A percentile compares a stretch with the other conserved stretches of the same genome.
These are phyloP conservation scores for Mycena rosella DNA, from an alignment of 768 basidiomycete species.

Conservation along the genomic window DNA sequence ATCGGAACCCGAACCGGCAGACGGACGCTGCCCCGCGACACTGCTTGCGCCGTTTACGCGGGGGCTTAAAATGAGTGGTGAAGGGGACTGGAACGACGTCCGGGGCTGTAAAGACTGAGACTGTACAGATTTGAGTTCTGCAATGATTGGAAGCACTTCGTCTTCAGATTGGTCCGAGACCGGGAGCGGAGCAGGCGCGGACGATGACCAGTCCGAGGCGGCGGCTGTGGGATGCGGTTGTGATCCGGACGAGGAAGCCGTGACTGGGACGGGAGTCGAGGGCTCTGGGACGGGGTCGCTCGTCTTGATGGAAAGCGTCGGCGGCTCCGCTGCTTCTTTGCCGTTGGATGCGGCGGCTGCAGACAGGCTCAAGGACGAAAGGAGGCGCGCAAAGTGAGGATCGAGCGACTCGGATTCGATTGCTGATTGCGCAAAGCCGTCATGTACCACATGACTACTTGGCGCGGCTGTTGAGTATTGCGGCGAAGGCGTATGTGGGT, in stretches of 20 bases:
- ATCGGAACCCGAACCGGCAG: slow-evolving; percentile 32
- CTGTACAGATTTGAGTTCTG: slow-evolving; percentile 16
- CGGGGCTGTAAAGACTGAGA: slow-evolving; percentile 29
- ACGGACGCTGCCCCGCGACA: slow-evolving; percentile 19
- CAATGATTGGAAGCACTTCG: slow-evolving; percentile 21
- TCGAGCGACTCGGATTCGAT: slow-evolving; percentile 60
- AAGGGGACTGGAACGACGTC: slow-evolving; percentile 32
- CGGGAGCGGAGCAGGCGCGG: slow-evolving; percentile 31
- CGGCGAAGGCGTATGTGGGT: slow-evolving; percentile 75
- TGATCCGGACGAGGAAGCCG: slow-evolving; percentile 37
- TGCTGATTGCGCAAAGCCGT: slow-evolving; percentile 43
- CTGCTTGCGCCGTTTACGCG: slow-evolving; percentile 20
- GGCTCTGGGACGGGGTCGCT: slow-evolving; percentile 31
- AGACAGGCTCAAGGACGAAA: slow-evolving; percentile 74
- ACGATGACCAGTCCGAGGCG: slow-evolving; percentile 41
- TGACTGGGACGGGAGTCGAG: slow-evolving; percentile 41
- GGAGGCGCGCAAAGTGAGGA: slow-evolving; percentile 78
- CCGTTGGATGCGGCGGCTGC: slow-evolving; percentile 47
- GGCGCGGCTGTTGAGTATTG: slow-evolving; percentile 58
- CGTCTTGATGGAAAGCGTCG: slow-evolving; percentile 29
- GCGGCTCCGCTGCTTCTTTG: slow-evolving; percentile 26
- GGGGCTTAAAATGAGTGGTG: slow-evolving; percentile 37
- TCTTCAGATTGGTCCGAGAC: slow-evolving; percentile 28
- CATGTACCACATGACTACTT: slow-evolving; percentile 50
- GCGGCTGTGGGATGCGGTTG: slow-evolving; percentile 23